Percentiles rank a stretch among this genome's conserved stretches.
Evolutionary conservation across 495 filamentous ascomycete species (phyloP).

Genomic region (Platismatia glauca): DNA sequence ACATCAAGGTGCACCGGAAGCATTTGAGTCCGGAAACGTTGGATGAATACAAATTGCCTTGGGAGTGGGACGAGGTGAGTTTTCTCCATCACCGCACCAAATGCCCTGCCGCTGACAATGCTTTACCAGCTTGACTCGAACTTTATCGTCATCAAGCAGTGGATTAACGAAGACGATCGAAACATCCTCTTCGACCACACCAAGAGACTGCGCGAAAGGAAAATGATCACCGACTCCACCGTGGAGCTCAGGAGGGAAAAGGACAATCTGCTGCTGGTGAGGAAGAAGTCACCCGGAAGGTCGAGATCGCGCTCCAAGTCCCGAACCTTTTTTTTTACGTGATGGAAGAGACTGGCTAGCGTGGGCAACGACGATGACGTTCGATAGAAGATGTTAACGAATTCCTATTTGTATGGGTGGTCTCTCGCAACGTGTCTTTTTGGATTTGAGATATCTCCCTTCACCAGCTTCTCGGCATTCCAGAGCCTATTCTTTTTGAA

Average conservation of each 20-base stretch:
- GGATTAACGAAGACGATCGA: constrained; percentile 64
- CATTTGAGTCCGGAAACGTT: constrained; percentile 43
- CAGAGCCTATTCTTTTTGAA: background rate
- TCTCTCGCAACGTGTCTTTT: background rate
- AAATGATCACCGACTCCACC: constrained; percentile 37
- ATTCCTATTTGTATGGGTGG: background rate
- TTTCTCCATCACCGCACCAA: background rate
- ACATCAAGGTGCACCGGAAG: constrained; percentile 46
- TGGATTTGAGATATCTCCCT: background rate
- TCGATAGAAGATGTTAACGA: background rate
- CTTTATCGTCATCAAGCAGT: constrained; percentile 68
- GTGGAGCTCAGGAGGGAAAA: constrained; percentile 39
- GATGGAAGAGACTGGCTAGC: constrained; percentile 16
- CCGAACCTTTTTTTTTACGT: constrained; percentile 21
- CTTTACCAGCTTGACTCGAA: constrained; percentile 46
- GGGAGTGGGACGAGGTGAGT: constrained; percentile 35
- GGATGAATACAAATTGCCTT: constrained; percentile 39
- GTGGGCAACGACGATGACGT: background rate
- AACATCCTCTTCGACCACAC: constrained; percentile 67
- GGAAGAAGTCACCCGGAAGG: constrained; percentile 43
- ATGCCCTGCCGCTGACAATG: constrained; percentile 22
- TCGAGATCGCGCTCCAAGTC: constrained; percentile 14
- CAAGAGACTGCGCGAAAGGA: constrained; percentile 48
- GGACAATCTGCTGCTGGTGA: constrained; percentile 51
- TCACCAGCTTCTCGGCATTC: background rate